Percentiles rank a stretch among this genome's conserved stretches.
Evolutionary conservation across 192 early-diverging fungal genomes (phyloP).

Genomic region (Backusella tarrabulga): DNA sequence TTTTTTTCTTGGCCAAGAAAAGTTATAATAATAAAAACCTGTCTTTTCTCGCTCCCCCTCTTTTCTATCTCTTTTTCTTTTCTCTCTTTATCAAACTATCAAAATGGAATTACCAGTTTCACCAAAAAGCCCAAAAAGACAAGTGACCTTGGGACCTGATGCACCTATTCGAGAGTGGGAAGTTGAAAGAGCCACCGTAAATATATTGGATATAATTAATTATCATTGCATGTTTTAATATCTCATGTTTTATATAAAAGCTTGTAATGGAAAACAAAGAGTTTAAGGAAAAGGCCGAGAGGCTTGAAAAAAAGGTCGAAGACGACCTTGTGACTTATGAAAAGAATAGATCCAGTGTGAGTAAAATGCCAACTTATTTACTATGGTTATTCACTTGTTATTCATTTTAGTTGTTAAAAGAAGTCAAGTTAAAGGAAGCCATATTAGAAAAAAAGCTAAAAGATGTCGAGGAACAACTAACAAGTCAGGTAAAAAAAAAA

Average conservation of each 20-base stretch:
- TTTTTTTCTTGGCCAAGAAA: constrained; percentile 11
- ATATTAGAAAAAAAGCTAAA: constrained; percentile 7
- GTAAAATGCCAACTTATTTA: not conserved
- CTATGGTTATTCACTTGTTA: not conserved
- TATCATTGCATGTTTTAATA: too few species aligned
- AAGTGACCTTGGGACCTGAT: constrained; percentile 8
- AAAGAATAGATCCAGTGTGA: constrained; percentile 15
- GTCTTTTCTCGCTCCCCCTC: not conserved
- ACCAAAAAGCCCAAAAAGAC: constrained; percentile 5
- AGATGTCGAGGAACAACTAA: constrained; percentile 1
- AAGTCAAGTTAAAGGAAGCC: constrained; percentile 15
- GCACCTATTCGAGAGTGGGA: constrained; percentile 20
- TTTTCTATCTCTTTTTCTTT: not conserved
- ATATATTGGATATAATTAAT: not conserved
- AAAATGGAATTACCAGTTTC: not conserved
- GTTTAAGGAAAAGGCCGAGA: not conserved
- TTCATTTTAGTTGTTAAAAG: constrained; percentile 5
- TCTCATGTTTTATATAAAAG: not conserved
- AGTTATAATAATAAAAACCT: not conserved
- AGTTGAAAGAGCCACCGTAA: constrained; percentile 22
- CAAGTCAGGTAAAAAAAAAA: not conserved
- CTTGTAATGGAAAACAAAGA: constrained; percentile 9
- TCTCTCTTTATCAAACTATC: not conserved
- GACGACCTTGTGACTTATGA: constrained; percentile 8
- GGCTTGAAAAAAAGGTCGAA: constrained; percentile 8